A percentile compares a stretch with the other conserved stretches of the same genome.
Conservation (phyloP, 2,329 filamentous ascomycete genomes). For the Ophiosphaerella korrae region DNA sequence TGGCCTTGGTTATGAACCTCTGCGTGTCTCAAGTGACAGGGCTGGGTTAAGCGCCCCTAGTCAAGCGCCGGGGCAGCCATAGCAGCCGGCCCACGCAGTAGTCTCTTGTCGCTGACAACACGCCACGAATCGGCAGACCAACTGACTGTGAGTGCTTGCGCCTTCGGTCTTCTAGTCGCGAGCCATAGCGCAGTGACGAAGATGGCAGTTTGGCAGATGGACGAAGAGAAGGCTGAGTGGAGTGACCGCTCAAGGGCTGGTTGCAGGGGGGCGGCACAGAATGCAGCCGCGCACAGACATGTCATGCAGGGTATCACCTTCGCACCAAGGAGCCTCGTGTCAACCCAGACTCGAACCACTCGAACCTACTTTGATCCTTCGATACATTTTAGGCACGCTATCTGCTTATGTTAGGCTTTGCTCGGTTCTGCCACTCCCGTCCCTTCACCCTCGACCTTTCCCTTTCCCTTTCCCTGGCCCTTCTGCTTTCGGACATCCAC, state of each 20-base stretch:
- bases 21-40: slow-evolving; percentile 30
- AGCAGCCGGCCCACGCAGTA: neutral
- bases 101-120: slow-evolving; percentile 3
- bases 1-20: slow-evolving; percentile 31
- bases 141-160: neutral
- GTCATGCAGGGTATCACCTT: slow-evolving; percentile 8
- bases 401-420: no score
- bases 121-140: slow-evolving; percentile 14
- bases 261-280: slow-evolving; percentile 10
- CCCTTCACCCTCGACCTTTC: no score
- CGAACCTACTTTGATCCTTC: no score
- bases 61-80: slow-evolving; percentile 8
- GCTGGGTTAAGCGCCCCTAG: slow-evolving; percentile 30
- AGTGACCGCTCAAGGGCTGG: slow-evolving; percentile 4
- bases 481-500: slow-evolving; percentile 28
- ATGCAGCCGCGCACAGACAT: slow-evolving; percentile 17
- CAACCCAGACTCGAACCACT: no score
- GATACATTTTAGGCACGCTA: no score
- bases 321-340: no score
- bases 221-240: neutral
- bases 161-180: slow-evolving; percentile 2
- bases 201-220: slow-evolving; percentile 5
- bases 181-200: neutral
- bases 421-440: no score
- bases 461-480: neutral